Percentiles rank a stretch among this genome's conserved stretches.
Evolutionary conservation across 2,329 filamentous ascomycete species (phyloP).

Genomic region (Penicillium sclerotiorum): DNA sequence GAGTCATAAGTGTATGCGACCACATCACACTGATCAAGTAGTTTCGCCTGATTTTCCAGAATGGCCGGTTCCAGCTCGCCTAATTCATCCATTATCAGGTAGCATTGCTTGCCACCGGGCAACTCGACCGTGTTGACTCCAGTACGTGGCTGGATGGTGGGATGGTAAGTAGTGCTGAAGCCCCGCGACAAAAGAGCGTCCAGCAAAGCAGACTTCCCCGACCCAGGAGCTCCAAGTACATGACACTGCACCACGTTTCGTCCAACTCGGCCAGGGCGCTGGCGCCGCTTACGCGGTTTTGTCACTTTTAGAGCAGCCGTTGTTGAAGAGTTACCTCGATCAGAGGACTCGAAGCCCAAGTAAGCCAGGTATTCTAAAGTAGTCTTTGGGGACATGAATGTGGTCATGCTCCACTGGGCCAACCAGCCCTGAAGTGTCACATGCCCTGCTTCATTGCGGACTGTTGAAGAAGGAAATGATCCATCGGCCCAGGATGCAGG

Average conservation of each 20-base stretch:
- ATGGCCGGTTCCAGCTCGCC: constrained; percentile 95
- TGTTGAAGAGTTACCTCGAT: constrained; percentile 70
- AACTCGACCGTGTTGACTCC: constrained; percentile 97
- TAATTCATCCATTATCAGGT: constrained; percentile 91
- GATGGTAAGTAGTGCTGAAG: constrained; percentile 80
- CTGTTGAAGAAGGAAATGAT: constrained; percentile 88
- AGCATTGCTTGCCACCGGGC: constrained; percentile 93
- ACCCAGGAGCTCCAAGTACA: constrained; percentile 79
- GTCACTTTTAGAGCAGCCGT: constrained; percentile 89
- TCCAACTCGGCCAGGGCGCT: constrained; percentile 80
- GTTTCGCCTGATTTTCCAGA: constrained; percentile 84
- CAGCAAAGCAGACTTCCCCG: constrained; percentile 88
- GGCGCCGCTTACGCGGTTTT: constrained; percentile 82
- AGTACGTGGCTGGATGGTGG: constrained; percentile 90
- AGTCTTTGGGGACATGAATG: constrained; percentile 91
- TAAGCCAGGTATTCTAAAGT: constrained; percentile 96
- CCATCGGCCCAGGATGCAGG: constrained; percentile 85
- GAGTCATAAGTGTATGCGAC: constrained; percentile 97
- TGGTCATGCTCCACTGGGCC: constrained; percentile 99
- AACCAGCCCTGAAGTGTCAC: constrained; percentile 98
- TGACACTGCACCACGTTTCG: constrained; percentile 95
- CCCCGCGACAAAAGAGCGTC: constrained; percentile 89
- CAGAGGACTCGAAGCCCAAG: constrained; percentile 84
- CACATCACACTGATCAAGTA: constrained; percentile 84
- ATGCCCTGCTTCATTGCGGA: constrained; percentile 91